Conservation (phyloP, 257 asterid genomes). For the Penstemon barbatus region DNA sequence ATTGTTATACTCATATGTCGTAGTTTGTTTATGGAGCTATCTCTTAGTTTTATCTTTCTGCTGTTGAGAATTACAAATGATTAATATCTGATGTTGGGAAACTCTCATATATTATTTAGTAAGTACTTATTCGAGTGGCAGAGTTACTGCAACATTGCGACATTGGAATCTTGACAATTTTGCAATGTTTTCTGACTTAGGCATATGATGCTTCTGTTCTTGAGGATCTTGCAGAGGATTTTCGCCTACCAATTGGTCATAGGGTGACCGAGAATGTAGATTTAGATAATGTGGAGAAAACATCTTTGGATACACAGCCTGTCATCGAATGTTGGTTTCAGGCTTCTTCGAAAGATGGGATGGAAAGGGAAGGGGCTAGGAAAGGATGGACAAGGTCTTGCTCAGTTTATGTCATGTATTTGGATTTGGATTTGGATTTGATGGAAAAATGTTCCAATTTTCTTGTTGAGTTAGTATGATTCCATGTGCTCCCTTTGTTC, state of each 20-base stretch:
- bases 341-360: constrained; percentile 98
- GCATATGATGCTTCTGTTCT: constrained; percentile 70
- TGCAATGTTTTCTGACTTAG: constrained; percentile 37
- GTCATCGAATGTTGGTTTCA: constrained; percentile 82
- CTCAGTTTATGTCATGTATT: not conserved
- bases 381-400: constrained; percentile 88
- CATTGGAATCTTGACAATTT: constrained; percentile 5
- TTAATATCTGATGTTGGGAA: not conserved
- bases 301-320: constrained; percentile 78
- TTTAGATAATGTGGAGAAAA: constrained; percentile 89
- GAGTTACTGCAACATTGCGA: constrained; percentile 1
- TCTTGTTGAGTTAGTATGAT: not conserved
- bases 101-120: not conserved
- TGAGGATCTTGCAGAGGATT: constrained; percentile 91
- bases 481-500: not conserved
- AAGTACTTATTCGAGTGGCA: constrained; percentile 5
- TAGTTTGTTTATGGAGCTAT: not conserved
- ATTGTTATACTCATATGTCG: not conserved
- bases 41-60: not conserved
- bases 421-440: not conserved
- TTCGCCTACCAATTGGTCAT: constrained; percentile 80
- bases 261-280: constrained; percentile 88
- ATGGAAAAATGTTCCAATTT: not conserved
- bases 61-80: not conserved
- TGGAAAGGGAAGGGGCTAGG: constrained; percentile 99